These are phyloP conservation scores for Tulasnella sp. DNA, from an alignment of 768 basidiomycete genomes.

Conservation along the genomic window DNA sequence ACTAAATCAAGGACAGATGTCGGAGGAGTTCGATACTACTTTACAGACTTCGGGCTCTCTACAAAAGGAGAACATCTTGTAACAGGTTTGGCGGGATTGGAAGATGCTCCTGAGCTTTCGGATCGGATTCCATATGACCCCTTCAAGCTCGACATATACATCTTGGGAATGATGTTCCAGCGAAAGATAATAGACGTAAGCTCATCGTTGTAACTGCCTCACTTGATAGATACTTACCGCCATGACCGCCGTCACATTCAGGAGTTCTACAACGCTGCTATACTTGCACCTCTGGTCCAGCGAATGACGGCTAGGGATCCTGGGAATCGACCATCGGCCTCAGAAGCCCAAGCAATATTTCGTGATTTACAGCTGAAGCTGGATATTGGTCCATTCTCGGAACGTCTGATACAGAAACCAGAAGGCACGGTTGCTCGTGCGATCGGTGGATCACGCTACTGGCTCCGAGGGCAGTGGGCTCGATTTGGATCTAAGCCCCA, in stretches of 20 bases:
- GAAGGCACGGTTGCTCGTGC: not conserved
- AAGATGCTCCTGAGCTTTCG: not conserved
- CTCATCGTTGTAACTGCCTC: not conserved
- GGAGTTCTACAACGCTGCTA: not conserved
- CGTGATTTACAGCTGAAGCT: not conserved
- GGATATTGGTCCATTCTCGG: not conserved
- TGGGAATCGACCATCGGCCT: not conserved
- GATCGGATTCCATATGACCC: not conserved
- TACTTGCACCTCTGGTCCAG: not conserved
- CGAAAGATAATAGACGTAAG: not conserved
- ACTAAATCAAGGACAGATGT: not conserved
- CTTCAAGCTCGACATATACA: constrained; percentile 7
- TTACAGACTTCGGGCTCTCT: not conserved
- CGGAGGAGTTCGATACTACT: constrained; percentile 1
- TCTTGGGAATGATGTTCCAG: not conserved
- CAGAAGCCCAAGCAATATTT: not conserved
- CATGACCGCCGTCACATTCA: not conserved
- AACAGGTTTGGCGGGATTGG: not conserved
- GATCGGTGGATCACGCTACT: not conserved
- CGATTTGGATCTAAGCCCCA: not conserved
- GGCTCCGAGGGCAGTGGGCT: not conserved
- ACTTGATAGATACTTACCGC: too few relatives aligned
- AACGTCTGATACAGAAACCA: not conserved
- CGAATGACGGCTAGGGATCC: not conserved
- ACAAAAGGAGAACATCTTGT: not conserved